Evolutionary conservation across 1,284 basidiomycete genomes (phyloP).

Genomic region (Ustilago vetiveriae): DNA sequence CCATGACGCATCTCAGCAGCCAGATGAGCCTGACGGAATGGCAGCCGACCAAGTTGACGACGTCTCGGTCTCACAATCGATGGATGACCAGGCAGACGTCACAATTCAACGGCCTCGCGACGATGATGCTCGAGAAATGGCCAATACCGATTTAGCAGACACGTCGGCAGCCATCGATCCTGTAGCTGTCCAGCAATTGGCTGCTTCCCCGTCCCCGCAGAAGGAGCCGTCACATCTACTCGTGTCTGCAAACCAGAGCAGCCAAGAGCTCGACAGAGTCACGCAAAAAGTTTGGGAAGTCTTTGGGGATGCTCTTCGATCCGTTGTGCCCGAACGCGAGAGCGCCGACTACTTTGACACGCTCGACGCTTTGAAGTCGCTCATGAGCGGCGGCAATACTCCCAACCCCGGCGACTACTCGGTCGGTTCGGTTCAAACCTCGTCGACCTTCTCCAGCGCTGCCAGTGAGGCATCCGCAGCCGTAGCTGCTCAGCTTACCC

Average conservation of each 20-base stretch:
- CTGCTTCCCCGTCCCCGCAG: neutral
- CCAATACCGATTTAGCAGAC: slow-evolving; percentile 10
- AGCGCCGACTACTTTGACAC: slow-evolving; percentile 51
- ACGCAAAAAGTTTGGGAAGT: slow-evolving; percentile 53
- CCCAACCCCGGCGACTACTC: slow-evolving; percentile 39
- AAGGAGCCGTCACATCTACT: slow-evolving; percentile 8
- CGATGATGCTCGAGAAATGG: neutral
- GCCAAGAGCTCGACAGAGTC: slow-evolving; percentile 56
- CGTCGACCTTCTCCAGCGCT: slow-evolving; percentile 25
- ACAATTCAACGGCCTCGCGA: slow-evolving; percentile 21
- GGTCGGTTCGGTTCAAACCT: slow-evolving; percentile 42
- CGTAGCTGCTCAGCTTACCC: slow-evolving; percentile 36
- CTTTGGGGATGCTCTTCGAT: slow-evolving; percentile 60
- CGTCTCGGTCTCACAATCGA: slow-evolving; percentile 6
- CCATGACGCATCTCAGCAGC: neutral
- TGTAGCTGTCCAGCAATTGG: neutral
- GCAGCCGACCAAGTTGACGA: slow-evolving; percentile 7
- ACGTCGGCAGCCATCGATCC: slow-evolving; percentile 28
- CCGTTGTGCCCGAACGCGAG: slow-evolving; percentile 46
- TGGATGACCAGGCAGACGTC: slow-evolving; percentile 16
- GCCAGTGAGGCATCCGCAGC: slow-evolving; percentile 27
- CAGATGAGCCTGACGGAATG: neutral
- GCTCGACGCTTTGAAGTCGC: slow-evolving; percentile 38
- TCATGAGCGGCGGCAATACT: slow-evolving; percentile 38
- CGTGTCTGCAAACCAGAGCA: slow-evolving; percentile 27